Evolutionary conservation across 306 rosid species (phyloP).

Genomic region (Comarum palustre): DNA sequence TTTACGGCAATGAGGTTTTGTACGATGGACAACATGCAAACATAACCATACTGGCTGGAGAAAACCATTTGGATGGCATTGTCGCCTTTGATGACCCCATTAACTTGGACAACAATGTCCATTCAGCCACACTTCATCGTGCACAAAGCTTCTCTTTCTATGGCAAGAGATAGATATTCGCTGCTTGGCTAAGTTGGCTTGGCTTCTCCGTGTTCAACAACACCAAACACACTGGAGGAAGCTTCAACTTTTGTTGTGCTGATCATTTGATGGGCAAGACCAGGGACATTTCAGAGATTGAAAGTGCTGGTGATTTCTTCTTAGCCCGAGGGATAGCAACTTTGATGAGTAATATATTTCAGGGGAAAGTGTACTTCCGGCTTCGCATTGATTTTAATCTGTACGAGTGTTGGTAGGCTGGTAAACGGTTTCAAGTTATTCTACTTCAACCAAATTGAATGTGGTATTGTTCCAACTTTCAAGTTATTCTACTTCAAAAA

Average conservation of each 20-base stretch:
- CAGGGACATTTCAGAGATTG: constrained; percentile 54
- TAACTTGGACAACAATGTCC: constrained; percentile 54
- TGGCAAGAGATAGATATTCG: constrained; percentile 46
- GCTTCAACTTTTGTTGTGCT: constrained; percentile 59
- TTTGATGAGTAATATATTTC: constrained; percentile 47
- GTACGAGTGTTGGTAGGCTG: constrained; percentile 46
- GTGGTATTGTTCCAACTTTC: background rate
- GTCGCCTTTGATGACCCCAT: constrained; percentile 73
- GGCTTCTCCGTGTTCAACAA: constrained; percentile 60
- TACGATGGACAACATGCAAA: constrained; percentile 24
- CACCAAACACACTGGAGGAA: constrained; percentile 43
- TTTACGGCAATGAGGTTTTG: constrained; percentile 51
- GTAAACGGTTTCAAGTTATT: background rate
- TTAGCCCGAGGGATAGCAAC: constrained; percentile 66
- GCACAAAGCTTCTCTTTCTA: constrained; percentile 62
- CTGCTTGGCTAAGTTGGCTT: constrained; percentile 42
- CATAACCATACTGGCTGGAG: constrained; percentile 37
- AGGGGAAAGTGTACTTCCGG: constrained; percentile 65
- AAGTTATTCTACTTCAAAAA: background rate
- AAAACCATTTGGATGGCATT: constrained; percentile 55
- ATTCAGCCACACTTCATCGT: constrained; percentile 47
- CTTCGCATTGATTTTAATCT: constrained; percentile 49
- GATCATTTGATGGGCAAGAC: constrained; percentile 59
- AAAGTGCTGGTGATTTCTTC: constrained; percentile 72
- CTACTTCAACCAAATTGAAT: background rate